A percentile compares a stretch with the other conserved stretches of the same genome.
Conservation (phyloP, 2,329 filamentous ascomycete species). For the Aspergillus sergii region DNA sequence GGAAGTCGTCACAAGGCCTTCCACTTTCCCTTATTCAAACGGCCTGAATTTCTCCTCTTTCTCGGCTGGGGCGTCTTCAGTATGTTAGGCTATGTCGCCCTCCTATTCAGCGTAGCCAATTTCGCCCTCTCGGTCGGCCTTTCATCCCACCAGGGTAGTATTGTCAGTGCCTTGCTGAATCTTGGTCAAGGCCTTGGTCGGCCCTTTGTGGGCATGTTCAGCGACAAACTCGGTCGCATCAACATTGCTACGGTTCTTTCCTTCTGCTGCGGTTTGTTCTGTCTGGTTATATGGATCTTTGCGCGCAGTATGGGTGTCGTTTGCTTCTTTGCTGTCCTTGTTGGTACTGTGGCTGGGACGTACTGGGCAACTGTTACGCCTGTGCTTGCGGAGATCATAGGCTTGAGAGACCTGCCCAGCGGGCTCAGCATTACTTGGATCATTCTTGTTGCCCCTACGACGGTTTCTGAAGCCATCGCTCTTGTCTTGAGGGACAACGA, state of each 20-base stretch:
- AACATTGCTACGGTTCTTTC: slow-evolving; percentile 63
- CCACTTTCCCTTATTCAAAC: slow-evolving; percentile 55
- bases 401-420: slow-evolving; percentile 58
- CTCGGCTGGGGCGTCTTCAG: slow-evolving; percentile 62
- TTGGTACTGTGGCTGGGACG: slow-evolving; percentile 61
- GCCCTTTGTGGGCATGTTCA: slow-evolving; percentile 65
- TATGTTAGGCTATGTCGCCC: slow-evolving; percentile 66
- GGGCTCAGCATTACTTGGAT: slow-evolving; percentile 64
- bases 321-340: slow-evolving; percentile 61
- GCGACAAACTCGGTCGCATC: slow-evolving; percentile 62
- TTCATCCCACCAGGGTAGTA: slow-evolving; percentile 59
- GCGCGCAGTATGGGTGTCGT: slow-evolving; percentile 61
- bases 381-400: slow-evolving; percentile 63
- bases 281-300: slow-evolving; percentile 64
- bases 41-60: slow-evolving; percentile 60
- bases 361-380: slow-evolving; percentile 63
- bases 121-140: slow-evolving; percentile 64
- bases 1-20: slow-evolving; percentile 56
- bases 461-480: slow-evolving; percentile 58
- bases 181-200: slow-evolving; percentile 61
- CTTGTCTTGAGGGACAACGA: slow-evolving; percentile 55
- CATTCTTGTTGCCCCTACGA: slow-evolving; percentile 56
- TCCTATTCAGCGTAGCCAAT: slow-evolving; percentile 66
- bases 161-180: slow-evolving; percentile 65
- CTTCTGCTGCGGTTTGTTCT: slow-evolving; percentile 59